Evolutionary conservation across 352 stramenopile species (phyloP), one percentile per base, ranked within the genome.

Genomic region (Phytophthora sojae): DNA sequence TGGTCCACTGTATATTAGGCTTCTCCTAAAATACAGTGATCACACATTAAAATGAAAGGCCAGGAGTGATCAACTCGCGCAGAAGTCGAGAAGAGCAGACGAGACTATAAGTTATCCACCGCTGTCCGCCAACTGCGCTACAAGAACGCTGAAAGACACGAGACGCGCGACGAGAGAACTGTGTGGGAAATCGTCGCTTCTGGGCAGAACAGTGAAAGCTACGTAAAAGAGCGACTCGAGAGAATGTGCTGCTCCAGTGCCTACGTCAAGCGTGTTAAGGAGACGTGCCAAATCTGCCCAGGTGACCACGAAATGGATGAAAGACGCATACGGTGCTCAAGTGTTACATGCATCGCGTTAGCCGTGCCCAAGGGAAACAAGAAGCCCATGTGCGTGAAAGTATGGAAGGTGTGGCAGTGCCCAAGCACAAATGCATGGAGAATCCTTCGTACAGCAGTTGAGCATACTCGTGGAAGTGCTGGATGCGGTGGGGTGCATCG

Each of bases 391-490:
- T 49, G 42, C 17, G 17, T 21, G 17, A 54, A 62, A 52, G 56
- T 54, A 4, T 62, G 56, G 56, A 57, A 57, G 42, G 42, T 57
- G 23, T 57, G 51, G 26, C 51, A 42, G 26, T 42, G 26, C 26
- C 26, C 51, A 44, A 57, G 2, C 51, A 19, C 29, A 42, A n/a
- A n/a, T n/a, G n/a, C n/a, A n/a, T n/a, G n/a, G n/a, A 44, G 12
- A 42, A 57, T 45, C 3, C 25, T 62, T 6, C 4, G 17, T 6
- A 55, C 19, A 37, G 3, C 15, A 50, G 12, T 35, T 26, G 39
- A 26, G 15, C 39, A 62, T 44, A n/a, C 42, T n/a, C 56, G 56
- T 6, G 39, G 56, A 6, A 29, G 9, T n/a, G 56, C 56, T 12
- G 25, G 9, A 1, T 62, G 56, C 29, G 21, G 17, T 19, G 37